Percentiles rank a stretch among this genome's conserved stretches.
These are phyloP conservation scores for Linderina pennispora DNA, from an alignment of 192 early-diverging fungal genomes.

Conservation along the genomic window DNA sequence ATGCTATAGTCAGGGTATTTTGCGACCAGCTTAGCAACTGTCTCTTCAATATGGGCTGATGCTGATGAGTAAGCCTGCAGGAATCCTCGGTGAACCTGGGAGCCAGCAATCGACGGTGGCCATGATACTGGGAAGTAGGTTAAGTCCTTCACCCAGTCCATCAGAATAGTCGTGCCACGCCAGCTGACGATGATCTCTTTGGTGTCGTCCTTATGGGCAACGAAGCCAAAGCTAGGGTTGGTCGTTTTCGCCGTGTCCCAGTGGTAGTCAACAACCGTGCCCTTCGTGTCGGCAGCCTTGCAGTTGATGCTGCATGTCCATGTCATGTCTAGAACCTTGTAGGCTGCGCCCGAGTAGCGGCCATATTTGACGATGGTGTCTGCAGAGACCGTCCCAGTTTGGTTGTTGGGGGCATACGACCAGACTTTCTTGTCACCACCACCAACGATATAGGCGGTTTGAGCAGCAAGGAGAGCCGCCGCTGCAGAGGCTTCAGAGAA, in stretches of 20 bases:
- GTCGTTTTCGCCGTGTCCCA: background rate
- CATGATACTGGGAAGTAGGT: background rate
- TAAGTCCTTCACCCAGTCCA: background rate
- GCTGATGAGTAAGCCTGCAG: background rate
- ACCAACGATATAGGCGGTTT: too few relatives aligned
- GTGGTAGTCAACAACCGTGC: background rate
- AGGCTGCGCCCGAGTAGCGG: background rate
- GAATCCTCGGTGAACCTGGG: constrained; percentile 7
- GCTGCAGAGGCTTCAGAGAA: too few relatives aligned
- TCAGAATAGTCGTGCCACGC: background rate
- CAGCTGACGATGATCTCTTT: background rate
- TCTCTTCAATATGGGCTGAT: background rate
- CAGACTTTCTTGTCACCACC: too few relatives aligned
- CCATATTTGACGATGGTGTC: too few relatives aligned
- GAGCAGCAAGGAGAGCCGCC: too few relatives aligned
- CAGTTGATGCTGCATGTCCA: background rate
- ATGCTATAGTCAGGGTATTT: constrained; percentile 8
- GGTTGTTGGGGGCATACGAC: too few relatives aligned
- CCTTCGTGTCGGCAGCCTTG: background rate
- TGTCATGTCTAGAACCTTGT: background rate
- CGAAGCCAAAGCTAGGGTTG: background rate
- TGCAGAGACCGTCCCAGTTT: too few relatives aligned
- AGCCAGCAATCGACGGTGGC: background rate
- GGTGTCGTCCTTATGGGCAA: background rate
- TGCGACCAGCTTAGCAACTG: background rate